A percentile compares a stretch with the other conserved stretches of the same genome.
These are phyloP conservation scores for Neurospora sp. DNA, from an alignment of 495 filamentous ascomycete genomes.

Conservation along the genomic window DNA sequence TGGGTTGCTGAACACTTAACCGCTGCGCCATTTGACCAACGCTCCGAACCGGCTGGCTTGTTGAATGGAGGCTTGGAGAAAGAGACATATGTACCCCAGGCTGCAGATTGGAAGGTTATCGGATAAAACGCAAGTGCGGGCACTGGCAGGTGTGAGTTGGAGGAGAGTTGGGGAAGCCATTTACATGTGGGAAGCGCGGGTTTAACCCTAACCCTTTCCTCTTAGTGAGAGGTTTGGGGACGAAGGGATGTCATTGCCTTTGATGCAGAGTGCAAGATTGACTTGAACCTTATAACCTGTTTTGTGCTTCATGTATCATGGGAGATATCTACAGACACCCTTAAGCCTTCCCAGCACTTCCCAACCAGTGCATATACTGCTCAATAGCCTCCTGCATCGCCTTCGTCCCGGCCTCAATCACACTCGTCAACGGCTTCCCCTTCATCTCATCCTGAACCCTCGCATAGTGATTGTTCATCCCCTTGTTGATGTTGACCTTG, in stretches of 20 bases:
- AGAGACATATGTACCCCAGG: background rate
- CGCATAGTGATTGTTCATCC: constrained; percentile 63
- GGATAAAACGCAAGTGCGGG: background rate
- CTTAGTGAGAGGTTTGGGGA: too few relatives aligned
- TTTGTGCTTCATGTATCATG: too few relatives aligned
- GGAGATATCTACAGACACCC: background rate
- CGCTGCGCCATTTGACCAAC: background rate
- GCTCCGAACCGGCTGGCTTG: background rate
- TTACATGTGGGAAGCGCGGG: too few relatives aligned
- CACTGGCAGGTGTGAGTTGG: too few relatives aligned
- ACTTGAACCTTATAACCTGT: too few relatives aligned
- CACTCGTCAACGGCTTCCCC: constrained; percentile 55
- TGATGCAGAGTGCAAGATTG: too few relatives aligned
- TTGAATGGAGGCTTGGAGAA: background rate
- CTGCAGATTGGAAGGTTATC: background rate
- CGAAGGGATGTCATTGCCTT: too few relatives aligned
- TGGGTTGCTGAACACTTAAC: background rate
- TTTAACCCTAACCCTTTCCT: too few relatives aligned
- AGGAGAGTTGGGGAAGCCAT: too few relatives aligned
- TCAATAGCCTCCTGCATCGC: constrained; percentile 70
- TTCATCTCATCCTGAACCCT: constrained; percentile 55
- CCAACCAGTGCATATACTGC: constrained; percentile 61
- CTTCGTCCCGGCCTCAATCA: constrained; percentile 63
- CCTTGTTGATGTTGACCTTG: constrained; percentile 78
- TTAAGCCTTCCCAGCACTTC: constrained; percentile 53